Base-by-base conservation (phyloP, 352 stramenopile species). In the Phytophthora citricola region DNA sequence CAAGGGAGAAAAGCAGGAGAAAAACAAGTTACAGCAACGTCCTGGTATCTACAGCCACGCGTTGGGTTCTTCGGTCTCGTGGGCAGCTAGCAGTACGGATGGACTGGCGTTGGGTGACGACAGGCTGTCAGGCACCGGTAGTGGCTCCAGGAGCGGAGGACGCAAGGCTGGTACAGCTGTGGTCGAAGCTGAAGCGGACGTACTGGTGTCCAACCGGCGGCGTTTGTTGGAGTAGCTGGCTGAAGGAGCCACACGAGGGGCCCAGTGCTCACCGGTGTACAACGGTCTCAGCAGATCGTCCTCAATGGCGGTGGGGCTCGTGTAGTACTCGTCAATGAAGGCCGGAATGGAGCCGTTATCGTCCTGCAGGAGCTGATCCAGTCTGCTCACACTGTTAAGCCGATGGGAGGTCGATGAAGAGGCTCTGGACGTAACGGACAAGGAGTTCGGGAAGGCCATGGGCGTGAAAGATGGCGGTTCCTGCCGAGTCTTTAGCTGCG, bases 301-400 rank as follows among this genome's bases (percentile, higher is more conserved):
- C 51, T 90, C 80, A 1, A 76, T 74, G 7, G 70, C 71, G 12
- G 76, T 83, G 0, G 79, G 76, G 38, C 79, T 90, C 8, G 75
- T 68, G 63, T 89, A 89, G 51, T 79, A 78, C 43, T 70, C 75
- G 48, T 87, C 79, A 9, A 80, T 52, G 24, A 70, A 75, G 36
- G 29, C 72, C 43, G 31, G 85, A 43, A 62, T 79, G 52, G 36
- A 81, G 59, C 10, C 79, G 66, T 14, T 64, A 4, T 90, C 79
- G n/a, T 92, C 81, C 38, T 90, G 84, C 1, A 90, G 72, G 6
- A 92, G 58, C 52, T 90, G 79, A 15, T 92, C 79, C 45, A 90
- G 63, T 53, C 72, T 73, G 34, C 15, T 71, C 22, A 57, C 36
- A 52, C 24, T 57, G 15, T 55, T 74, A 31, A 56, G 38, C 27